Evolutionary conservation across 768 basidiomycete genomes (phyloP).

Genomic region (Lactifluus echinatus): DNA sequence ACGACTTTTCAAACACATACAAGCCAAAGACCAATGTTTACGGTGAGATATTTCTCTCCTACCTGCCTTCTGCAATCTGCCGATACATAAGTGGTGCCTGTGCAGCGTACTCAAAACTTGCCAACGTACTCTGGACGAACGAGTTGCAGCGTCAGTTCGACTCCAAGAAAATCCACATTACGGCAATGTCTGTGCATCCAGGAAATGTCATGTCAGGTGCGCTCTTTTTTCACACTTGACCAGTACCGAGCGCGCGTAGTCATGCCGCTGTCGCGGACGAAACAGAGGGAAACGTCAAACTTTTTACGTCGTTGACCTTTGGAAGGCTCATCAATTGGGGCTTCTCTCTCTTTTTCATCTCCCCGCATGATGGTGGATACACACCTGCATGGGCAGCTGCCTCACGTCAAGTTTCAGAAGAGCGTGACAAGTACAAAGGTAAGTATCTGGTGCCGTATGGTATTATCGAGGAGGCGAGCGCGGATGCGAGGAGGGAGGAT

Average conservation of each 20-base stretch:
- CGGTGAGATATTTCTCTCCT: constrained; percentile 7
- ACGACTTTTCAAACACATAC: constrained; percentile 19
- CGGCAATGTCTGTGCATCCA: constrained; percentile 34
- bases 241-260: not conserved
- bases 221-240: not conserved
- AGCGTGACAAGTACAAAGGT: constrained; percentile 30
- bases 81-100: not conserved
- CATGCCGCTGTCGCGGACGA: not conserved
- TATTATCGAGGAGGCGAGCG: constrained; percentile 24
- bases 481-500: constrained; percentile 26
- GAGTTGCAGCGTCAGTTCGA: constrained; percentile 43
- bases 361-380: constrained; percentile 30
- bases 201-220: constrained; percentile 33
- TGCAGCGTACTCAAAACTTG: constrained; percentile 44
- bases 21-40: constrained; percentile 20
- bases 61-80: not conserved
- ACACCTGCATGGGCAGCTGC: constrained; percentile 35
- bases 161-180: constrained; percentile 31
- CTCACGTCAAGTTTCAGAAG: constrained; percentile 27
- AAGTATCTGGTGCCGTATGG: constrained; percentile 33
- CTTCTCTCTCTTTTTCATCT: constrained; percentile 24
- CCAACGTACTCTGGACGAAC: constrained; percentile 40
- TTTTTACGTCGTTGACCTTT: constrained; percentile 11
- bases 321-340: constrained; percentile 11
- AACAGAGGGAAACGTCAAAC: constrained; percentile 19